Evolutionary conservation across 2,329 filamentous ascomycete species (phyloP).

Genomic region (Penicillium verrucosum): DNA sequence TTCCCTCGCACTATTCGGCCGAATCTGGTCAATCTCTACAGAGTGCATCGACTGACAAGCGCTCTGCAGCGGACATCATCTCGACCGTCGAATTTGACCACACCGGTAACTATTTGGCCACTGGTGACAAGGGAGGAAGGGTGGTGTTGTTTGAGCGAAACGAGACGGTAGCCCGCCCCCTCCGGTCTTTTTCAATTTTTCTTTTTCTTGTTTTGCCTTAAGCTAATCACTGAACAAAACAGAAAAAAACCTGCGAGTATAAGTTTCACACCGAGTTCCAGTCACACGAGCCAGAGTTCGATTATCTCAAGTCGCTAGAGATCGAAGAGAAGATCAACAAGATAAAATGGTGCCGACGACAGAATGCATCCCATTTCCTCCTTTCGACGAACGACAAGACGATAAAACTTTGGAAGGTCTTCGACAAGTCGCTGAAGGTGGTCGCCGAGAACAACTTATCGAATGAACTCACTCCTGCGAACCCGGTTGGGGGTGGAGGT

Average conservation of each 20-base stretch:
- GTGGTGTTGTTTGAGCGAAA: slow-evolving; percentile 66
- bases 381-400: slow-evolving; percentile 99
- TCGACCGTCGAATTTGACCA: slow-evolving; percentile 54
- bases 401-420: slow-evolving; percentile 99
- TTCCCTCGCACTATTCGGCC: slow-evolving; percentile 1
- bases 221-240: slow-evolving; percentile 31
- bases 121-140: slow-evolving; percentile 51
- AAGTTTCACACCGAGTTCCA: slow-evolving; percentile 99
- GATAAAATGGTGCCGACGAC: slow-evolving; percentile 98
- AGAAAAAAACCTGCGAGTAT: slow-evolving; percentile 99
- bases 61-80: slow-evolving; percentile 48
- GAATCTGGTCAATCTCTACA: slow-evolving; percentile 2
- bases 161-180: slow-evolving; percentile 66
- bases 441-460: slow-evolving; percentile 99
- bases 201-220: neutral
- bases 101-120: slow-evolving; percentile 52
- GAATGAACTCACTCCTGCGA: slow-evolving; percentile 79
- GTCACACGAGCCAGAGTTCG: slow-evolving; percentile 98
- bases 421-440: slow-evolving; percentile 98
- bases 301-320: slow-evolving; percentile 97
- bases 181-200: neutral
- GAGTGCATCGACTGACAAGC: slow-evolving; percentile 12
- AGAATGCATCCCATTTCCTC: slow-evolving; percentile 97
- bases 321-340: slow-evolving; percentile 99
- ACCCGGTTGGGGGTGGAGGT: slow-evolving; percentile 70